Evolutionary conservation across 768 basidiomycete genomes (phyloP).

Genomic region (Tylopilus cervinicoccineus): DNA sequence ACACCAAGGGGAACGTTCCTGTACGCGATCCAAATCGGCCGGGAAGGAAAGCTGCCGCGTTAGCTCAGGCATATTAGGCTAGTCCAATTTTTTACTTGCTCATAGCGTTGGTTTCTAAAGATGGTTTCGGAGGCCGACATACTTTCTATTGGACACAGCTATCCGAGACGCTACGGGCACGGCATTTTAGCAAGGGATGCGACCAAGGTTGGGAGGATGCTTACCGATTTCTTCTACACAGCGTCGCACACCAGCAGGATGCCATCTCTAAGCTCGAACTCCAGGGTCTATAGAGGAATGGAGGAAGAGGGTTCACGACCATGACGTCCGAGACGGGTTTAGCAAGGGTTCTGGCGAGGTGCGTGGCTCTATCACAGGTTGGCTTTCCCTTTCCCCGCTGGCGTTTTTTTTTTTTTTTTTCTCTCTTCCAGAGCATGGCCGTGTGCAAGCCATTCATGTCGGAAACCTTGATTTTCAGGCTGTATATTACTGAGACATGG

Average conservation of each 20-base stretch:
- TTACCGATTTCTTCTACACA: constrained; percentile 46
- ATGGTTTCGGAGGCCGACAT: constrained; percentile 33
- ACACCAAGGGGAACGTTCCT: constrained; percentile 18
- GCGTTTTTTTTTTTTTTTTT: no score
- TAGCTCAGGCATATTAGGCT: constrained; percentile 34
- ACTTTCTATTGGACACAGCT: constrained; percentile 41
- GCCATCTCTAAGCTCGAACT: constrained; percentile 60
- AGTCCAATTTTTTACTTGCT: constrained; percentile 4
- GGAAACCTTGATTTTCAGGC: constrained; percentile 37
- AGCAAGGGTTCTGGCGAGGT: constrained; percentile 56
- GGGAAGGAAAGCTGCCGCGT: constrained; percentile 27
- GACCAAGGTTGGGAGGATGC: constrained; percentile 70
- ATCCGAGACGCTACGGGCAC: constrained; percentile 61
- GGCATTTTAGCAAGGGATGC: constrained; percentile 65
- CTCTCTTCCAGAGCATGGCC: constrained; percentile 50
- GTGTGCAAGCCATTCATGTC: constrained; percentile 49
- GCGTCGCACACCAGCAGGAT: constrained; percentile 10
- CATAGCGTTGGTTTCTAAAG: constrained; percentile 15
- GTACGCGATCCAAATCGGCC: constrained; percentile 18
- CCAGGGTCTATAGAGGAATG: constrained; percentile 55
- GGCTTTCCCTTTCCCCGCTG: neutral
- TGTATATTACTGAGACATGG: constrained; percentile 31
- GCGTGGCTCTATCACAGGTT: neutral
- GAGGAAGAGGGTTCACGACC: constrained; percentile 40
- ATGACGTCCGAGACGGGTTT: constrained; percentile 38